A percentile compares a stretch with the other conserved stretches of the same genome.
phyloP scores from a whole-genome alignment of 2,329 filamentous ascomycete species.

The Aureobasidium leucospermi region DNA sequence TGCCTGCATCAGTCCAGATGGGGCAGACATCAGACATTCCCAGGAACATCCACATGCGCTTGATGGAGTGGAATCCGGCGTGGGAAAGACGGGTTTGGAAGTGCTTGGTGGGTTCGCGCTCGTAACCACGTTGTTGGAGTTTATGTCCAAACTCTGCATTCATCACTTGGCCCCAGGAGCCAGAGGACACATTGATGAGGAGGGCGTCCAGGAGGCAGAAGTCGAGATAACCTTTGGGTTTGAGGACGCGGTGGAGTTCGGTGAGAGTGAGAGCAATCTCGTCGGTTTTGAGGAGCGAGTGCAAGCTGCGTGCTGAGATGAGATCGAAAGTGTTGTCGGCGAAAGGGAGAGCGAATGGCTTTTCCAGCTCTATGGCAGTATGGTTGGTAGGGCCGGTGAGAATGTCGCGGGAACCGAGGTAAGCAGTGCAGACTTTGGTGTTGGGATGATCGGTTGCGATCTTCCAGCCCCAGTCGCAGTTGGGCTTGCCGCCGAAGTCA shows the following conservation, averaged over 20 bases:
- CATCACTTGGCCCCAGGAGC: conserved; percentile 66
- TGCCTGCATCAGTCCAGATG: conserved; percentile 28
- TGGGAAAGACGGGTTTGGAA: conserved; percentile 69
- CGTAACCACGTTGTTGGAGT: conserved; percentile 83
- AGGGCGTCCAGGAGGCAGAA: conserved; percentile 87
- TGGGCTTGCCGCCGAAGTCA: conserved; percentile 76
- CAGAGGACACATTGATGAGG: conserved; percentile 67
- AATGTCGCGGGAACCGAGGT: conserved; percentile 55
- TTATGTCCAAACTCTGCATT: conserved; percentile 88
- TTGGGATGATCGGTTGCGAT: conserved; percentile 79
- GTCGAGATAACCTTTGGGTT: conserved; percentile 87
- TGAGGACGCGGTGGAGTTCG: conserved; percentile 85
- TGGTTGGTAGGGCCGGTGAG: conserved; percentile 83
- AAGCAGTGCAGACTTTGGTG: conserved; percentile 68
- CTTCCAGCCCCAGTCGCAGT: conserved; percentile 95
- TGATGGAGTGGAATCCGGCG: conserved; percentile 71
- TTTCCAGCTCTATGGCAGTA: conserved; percentile 52
- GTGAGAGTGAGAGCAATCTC: conserved; percentile 81
- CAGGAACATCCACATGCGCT: conserved; percentile 80
- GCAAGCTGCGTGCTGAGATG: conserved; percentile 79
- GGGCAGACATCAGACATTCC: conserved; percentile 57
- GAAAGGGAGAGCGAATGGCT: conserved; percentile 77
- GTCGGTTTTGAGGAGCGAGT: conserved; percentile 75
- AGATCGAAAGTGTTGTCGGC: conserved; percentile 81
- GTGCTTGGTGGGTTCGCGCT: conserved; percentile 71